These are phyloP conservation scores for Oidium heveae DNA, from an alignment of 2,329 filamentous ascomycete genomes.

Conservation along the genomic window DNA sequence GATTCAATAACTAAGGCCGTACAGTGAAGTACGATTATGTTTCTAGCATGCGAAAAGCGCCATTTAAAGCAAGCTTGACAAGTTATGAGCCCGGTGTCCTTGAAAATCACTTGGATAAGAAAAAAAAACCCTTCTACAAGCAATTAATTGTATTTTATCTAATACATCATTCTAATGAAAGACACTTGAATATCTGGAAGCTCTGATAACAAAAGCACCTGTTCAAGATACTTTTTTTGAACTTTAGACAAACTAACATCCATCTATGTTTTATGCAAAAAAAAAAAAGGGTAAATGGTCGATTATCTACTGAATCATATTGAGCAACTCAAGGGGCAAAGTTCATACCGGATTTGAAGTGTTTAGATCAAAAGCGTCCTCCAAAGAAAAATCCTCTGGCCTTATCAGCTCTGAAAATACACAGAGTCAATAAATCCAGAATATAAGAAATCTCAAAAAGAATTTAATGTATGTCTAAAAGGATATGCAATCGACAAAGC, in stretches of 20 bases:
- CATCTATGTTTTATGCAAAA: background rate
- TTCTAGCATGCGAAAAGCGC: too few relatives aligned
- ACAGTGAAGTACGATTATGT: too few relatives aligned
- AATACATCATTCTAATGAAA: too few relatives aligned
- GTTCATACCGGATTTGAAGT: background rate
- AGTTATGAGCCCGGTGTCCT: too few relatives aligned
- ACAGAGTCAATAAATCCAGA: background rate
- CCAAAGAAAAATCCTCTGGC: background rate
- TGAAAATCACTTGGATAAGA: too few relatives aligned
- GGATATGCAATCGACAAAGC: background rate
- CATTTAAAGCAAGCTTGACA: too few relatives aligned
- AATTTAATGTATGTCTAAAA: background rate
- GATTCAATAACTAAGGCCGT: too few relatives aligned
- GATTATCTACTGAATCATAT: background rate
- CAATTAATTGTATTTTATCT: too few relatives aligned
- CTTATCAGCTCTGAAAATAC: background rate
- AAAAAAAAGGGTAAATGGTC: background rate
- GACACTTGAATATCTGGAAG: background rate
- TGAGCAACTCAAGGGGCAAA: background rate
- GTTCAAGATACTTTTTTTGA: background rate
- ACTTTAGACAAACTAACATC: background rate
- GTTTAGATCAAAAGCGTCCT: background rate
- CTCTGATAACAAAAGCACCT: background rate
- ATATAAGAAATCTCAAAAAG: background rate
- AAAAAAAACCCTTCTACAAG: too few relatives aligned